These are phyloP conservation scores for Trichoderma erinaceum DNA, from an alignment of 495 filamentous ascomycete genomes.

Conservation along the genomic window DNA sequence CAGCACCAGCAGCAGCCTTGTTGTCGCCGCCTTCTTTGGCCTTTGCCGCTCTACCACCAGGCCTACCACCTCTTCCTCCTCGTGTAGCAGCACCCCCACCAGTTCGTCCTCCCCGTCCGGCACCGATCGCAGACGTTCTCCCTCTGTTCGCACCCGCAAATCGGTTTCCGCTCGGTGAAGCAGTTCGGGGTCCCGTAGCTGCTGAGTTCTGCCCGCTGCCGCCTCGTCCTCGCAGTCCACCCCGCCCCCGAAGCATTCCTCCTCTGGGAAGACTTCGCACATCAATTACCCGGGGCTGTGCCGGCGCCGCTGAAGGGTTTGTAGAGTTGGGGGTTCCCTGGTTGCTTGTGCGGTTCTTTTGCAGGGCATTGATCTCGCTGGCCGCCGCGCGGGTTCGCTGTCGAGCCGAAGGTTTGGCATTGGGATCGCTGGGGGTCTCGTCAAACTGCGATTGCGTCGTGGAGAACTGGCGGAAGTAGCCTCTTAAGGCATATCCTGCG, in stretches of 20 bases:
- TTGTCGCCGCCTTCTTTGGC: not conserved
- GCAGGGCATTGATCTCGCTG: conserved; percentile 8
- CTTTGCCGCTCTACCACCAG: not conserved
- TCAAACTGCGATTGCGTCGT: conserved; percentile 1
- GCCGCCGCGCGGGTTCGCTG: conserved; percentile 8
- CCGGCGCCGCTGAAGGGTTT: not conserved
- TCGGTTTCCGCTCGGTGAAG: not conserved
- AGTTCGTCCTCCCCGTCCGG: conserved; percentile 9
- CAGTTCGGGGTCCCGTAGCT: not conserved
- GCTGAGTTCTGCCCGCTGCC: conserved; percentile 18
- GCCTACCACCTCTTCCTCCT: not conserved
- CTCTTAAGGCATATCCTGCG: not conserved
- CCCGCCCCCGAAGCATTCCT: conserved; percentile 16
- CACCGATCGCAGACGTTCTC: not conserved
- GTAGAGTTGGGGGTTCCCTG: not conserved
- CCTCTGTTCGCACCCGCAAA: not conserved
- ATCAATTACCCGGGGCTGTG: conserved; percentile 25
- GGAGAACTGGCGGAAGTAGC: conserved; percentile 14
- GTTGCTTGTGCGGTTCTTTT: not conserved
- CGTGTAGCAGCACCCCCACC: not conserved
- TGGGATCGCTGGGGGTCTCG: not conserved
- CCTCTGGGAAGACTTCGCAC: conserved; percentile 25
- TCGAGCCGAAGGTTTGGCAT: conserved; percentile 4
- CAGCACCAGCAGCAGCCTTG: not conserved
- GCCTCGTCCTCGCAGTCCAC: conserved; percentile 15